Evolutionary conservation across 768 basidiomycete species (phyloP).

Genomic region (Mrakia frigida): DNA sequence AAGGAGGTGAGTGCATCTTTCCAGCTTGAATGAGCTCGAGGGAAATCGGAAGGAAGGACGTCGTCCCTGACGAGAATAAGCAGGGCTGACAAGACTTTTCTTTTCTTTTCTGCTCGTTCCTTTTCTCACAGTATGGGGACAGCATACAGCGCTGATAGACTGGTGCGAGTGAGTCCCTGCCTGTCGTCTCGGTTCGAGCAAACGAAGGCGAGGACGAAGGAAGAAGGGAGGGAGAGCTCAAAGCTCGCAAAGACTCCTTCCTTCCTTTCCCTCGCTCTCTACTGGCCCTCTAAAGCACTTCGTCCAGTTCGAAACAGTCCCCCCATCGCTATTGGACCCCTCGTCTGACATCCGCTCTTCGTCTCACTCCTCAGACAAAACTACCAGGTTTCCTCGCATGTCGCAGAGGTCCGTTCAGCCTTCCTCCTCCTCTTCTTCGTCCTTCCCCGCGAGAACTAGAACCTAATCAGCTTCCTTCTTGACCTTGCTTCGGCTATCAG

Average conservation of each 20-base stretch:
- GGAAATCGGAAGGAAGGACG: neutral
- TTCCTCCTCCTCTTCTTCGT: neutral
- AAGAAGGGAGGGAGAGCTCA: neutral
- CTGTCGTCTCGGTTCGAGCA: too few species aligned
- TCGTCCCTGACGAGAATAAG: neutral
- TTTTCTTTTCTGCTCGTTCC: neutral
- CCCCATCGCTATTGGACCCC: too few species aligned
- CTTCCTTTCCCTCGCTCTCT: too few species aligned
- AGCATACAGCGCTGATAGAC: slow-evolving; percentile 6
- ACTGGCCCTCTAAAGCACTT: too few species aligned
- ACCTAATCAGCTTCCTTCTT: neutral
- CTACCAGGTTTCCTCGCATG: neutral
- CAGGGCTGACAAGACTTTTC: neutral
- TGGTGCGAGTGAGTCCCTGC: slow-evolving; percentile 5
- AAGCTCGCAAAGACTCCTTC: too few species aligned
- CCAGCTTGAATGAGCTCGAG: neutral
- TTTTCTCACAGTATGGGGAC: slow-evolving; percentile 6
- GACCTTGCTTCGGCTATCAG: neutral
- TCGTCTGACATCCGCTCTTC: neutral
- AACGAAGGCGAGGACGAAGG: neutral
- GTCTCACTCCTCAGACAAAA: neutral
- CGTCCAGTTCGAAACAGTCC: too few species aligned
- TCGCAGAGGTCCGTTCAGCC: slow-evolving; percentile 1
- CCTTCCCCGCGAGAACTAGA: neutral
- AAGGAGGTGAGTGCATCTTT: neutral